Conservation (phyloP, 495 filamentous ascomycete genomes). For the Penicillium verhagenii region DNA sequence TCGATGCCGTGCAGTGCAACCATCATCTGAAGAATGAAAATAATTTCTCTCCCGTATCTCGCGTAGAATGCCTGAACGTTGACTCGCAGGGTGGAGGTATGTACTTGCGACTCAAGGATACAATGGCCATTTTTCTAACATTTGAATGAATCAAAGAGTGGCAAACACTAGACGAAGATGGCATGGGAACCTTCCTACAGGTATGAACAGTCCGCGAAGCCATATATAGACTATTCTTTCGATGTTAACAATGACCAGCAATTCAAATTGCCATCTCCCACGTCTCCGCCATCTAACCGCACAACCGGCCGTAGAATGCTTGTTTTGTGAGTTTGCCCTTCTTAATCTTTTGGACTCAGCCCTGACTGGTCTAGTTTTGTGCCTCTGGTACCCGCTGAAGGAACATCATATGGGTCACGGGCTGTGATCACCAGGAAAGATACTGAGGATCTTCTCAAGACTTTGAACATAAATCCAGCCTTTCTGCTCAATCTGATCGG, state of each 20-base stretch:
- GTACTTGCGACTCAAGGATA: not conserved
- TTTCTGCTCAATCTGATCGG: constrained; percentile 4
- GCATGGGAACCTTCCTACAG: not conserved
- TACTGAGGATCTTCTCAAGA: not conserved
- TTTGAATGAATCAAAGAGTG: not conserved
- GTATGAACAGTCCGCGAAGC: not conserved
- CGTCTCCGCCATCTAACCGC: not conserved
- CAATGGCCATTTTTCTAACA: not conserved
- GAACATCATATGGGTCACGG: constrained; percentile 9
- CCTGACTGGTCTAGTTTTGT: constrained; percentile 4
- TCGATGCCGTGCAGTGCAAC: constrained; percentile 12
- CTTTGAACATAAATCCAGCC: constrained; percentile 4
- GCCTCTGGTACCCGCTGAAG: constrained; percentile 7
- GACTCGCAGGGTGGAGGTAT: constrained; percentile 5
- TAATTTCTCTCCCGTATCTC: constrained; percentile 9
- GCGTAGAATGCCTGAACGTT: constrained; percentile 6
- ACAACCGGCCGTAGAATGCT: not conserved
- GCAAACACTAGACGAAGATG: constrained; percentile 1
- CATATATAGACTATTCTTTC: not conserved
- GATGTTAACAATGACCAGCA: not conserved
- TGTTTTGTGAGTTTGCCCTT: constrained; percentile 3
- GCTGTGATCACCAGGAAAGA: constrained; percentile 6
- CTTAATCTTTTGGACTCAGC: too few species aligned
- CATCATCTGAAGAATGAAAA: constrained; percentile 2
- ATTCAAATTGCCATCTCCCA: not conserved